A percentile compares a stretch with the other conserved stretches of the same genome.
phyloP scores from a whole-genome alignment of 2,329 filamentous ascomycete genomes.

The Fusarium verrucosum region DNA sequence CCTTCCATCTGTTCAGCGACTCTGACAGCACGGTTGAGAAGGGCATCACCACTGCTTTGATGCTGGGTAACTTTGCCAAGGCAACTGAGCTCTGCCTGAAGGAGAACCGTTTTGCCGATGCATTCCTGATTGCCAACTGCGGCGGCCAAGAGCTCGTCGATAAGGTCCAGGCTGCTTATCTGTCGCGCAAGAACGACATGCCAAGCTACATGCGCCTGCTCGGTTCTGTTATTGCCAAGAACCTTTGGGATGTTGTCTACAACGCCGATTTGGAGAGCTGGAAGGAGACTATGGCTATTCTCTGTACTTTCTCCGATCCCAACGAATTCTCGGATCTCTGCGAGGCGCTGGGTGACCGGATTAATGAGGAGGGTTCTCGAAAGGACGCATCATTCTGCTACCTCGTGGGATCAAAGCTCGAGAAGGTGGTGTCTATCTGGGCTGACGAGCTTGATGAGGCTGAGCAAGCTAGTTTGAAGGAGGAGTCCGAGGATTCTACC shows the following conservation, averaged over 20 bases:
- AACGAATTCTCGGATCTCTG: conserved; percentile 94
- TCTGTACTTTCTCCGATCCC: conserved; percentile 94
- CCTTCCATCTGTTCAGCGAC: conserved; percentile 88
- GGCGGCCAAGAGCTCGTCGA: conserved; percentile 93
- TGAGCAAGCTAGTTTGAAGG: conserved; percentile 77
- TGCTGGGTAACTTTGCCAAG: conserved; percentile 89
- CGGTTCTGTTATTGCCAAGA: conserved; percentile 92
- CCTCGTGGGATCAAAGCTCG: conserved; percentile 91
- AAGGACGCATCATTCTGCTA: conserved; percentile 98
- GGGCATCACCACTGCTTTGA: conserved; percentile 84
- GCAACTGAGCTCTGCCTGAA: conserved; percentile 89
- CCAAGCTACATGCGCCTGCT: conserved; percentile 94
- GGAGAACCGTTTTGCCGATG: conserved; percentile 91
- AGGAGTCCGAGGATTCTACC: conserved; percentile 75
- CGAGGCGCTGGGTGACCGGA: conserved; percentile 90
- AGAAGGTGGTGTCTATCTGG: conserved; percentile 97
- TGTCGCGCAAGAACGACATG: conserved; percentile 80
- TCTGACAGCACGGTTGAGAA: conserved; percentile 87
- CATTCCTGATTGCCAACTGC: conserved; percentile 97
- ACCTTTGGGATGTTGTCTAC: conserved; percentile 97
- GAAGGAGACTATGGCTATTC: conserved; percentile 95
- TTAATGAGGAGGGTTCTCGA: conserved; percentile 78
- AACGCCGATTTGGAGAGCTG: conserved; percentile 93
- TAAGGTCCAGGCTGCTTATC: conserved; percentile 91
- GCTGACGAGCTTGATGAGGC: conserved; percentile 86